Base-by-base conservation (phyloP, 1,284 basidiomycete genomes). In the Leccinum solheimii region DNA sequence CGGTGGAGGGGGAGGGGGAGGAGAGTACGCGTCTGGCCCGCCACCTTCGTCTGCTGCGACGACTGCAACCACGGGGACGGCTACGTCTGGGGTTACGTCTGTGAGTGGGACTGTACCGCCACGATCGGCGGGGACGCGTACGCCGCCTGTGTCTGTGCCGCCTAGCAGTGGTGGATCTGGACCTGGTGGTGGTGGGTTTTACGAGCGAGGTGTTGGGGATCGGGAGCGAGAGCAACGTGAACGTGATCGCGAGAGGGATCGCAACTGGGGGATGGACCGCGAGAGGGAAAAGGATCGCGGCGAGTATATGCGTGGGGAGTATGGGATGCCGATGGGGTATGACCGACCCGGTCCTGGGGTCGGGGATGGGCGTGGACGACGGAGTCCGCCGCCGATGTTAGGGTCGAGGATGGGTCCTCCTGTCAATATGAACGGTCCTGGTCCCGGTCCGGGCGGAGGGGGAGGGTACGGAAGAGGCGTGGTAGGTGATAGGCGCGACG, bases 341-440 rank as follows among this genome's bases (percentile, higher is more conserved):
- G 67, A 71, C 7, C 60, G 23, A 26, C 21, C 48, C 6, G 48
- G 21, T 36, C 13, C 13, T 36, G 34, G 34, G 14, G 2, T 14
- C 14, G 34, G 34, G 69, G 23, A 64, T 8, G 57, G 67, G 2
- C 68, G 66, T 36, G 68, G 70, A 30, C 60, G 68, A 62, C 60
- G 70, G n/a, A 72, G 70, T 60, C 68, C 70, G 9, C 59, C 59
- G 16, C 66, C 63, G n/a, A 30, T 62, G 59, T 5, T 66, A 53
- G 57, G 66, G 1, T 48, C 68, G 49, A 59, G 65, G 5, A 68
- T 68, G 59, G 67, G 68, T 0, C 27, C 57, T 2, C 48, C 21
- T 10, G 14, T 50, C 8, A 50, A 16, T 26, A 56, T 50, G 13
- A 50, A 50, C 49, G 49, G 67, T 6, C 38, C 61, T 1, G 56